A percentile compares a stretch with the other conserved stretches of the same genome.
These are phyloP conservation scores for Metschnikowia matae DNA, from an alignment of 805 yeast species.

Conservation along the genomic window DNA sequence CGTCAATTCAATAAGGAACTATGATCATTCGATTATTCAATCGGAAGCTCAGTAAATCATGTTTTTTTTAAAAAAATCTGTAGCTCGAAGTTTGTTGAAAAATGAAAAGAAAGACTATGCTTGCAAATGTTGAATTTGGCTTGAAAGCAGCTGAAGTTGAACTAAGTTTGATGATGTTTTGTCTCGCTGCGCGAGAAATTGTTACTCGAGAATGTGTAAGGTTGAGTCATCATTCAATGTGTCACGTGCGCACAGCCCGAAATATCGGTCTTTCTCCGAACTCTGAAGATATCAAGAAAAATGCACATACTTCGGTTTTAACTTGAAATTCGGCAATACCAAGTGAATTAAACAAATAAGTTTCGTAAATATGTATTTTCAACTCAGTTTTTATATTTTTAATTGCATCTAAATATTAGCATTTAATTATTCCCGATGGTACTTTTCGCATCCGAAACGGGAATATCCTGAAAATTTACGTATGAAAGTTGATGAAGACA, in stretches of 20 bases:
- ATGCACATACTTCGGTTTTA: too few species aligned
- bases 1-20: neutral
- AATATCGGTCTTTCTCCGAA: neutral
- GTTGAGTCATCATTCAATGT: neutral
- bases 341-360: too few species aligned
- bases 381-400: too few species aligned
- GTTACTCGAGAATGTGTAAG: neutral
- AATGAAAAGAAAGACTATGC: neutral
- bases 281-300: neutral
- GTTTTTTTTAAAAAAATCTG: neutral
- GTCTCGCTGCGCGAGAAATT: neutral
- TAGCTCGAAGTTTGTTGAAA: neutral
- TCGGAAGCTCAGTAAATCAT: slow-evolving; percentile 2
- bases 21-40: neutral
- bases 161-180: neutral
- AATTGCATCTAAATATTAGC: too few species aligned
- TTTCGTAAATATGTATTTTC: too few species aligned
- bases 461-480: neutral
- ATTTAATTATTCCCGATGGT: too few species aligned
- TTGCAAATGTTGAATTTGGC: slow-evolving; percentile 5
- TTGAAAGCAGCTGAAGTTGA: neutral
- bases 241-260: neutral
- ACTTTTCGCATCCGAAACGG: neutral
- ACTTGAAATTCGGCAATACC: too few species aligned
- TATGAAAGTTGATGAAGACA: neutral